A percentile compares a stretch with the other conserved stretches of the same genome.
Conservation (phyloP, 2,329 filamentous ascomycete genomes). For the Xylaria sp. region DNA sequence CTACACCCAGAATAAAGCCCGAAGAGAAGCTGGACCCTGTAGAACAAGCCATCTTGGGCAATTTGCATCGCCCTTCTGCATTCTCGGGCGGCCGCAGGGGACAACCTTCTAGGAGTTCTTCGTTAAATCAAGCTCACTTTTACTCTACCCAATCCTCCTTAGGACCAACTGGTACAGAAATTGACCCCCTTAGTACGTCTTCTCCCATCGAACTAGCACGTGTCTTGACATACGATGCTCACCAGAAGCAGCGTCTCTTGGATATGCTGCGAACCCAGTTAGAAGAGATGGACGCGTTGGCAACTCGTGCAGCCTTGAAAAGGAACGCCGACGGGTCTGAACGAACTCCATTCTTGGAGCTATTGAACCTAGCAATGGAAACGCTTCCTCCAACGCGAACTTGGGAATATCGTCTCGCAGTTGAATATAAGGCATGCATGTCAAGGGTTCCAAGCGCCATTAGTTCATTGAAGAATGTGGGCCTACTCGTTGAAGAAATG, state of each 20-base stretch:
- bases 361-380: constrained; percentile 46
- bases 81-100: constrained; percentile 30
- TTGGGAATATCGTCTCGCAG: constrained; percentile 51
- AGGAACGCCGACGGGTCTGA: constrained; percentile 1
- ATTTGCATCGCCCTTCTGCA: constrained; percentile 32
- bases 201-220: constrained; percentile 36
- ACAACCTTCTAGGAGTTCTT: constrained; percentile 28
- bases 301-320: constrained; percentile 16
- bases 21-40: constrained; percentile 20
- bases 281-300: constrained; percentile 33
- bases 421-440: constrained; percentile 46
- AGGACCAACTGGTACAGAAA: not conserved
- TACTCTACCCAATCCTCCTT: constrained; percentile 39
- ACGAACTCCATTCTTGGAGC: constrained; percentile 38
- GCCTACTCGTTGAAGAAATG: constrained; percentile 52
- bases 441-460: constrained; percentile 31
- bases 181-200: constrained; percentile 33
- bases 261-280: constrained; percentile 43
- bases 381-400: constrained; percentile 48
- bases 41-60: constrained; percentile 28
- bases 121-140: constrained; percentile 39
- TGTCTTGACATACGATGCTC: constrained; percentile 41
- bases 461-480: constrained; percentile 43
- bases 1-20: not conserved
- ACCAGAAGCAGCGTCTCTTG: constrained; percentile 45